Base-by-base conservation (phyloP, 2,329 filamentous ascomycete genomes). In the Paraphoma chrysanthemicola region DNA sequence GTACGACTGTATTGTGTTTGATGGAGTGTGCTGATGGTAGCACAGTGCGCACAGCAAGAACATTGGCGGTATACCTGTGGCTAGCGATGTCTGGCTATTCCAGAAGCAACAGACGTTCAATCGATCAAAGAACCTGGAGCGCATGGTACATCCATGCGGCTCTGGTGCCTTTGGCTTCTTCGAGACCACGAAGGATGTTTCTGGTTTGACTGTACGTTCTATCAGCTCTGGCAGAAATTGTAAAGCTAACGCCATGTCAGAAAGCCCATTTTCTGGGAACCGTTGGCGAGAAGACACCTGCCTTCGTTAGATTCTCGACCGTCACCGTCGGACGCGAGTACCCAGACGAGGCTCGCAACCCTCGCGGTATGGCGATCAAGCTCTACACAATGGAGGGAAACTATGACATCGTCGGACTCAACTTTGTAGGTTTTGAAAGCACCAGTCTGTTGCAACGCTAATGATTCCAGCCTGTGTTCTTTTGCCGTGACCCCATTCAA, bases 41-140 rank as follows among this genome's bases (percentile, higher is more conserved):
- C 3, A 36, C 36, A 75, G 69, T 1, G 66, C 67, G 14, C 82
- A 84, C 65, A 84, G 82, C 73, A 84, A 84, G 75, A 85, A 80
- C 3, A 74, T 83, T 31, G 82, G 82, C 0, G 83, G 82, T 4
- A 78, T 85, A 43, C 82, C 82, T 0, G 67, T 85, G 0, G 76
- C 78, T 6, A 83, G 81, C 60, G 82, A 84, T 69, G 75, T 80
- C 0, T 83, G 83, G 60, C 72, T 85, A 28, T 77, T 85, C 56
- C 82, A 85, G 44, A 84, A 84, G 70, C 82, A 85, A 69, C 82
- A 85, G 69, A 77, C 78, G 16, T 85, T 85, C 76, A 85, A 85
- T 58, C 77, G 83, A n/a, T 82, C 80, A n/a, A 84, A 84, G 71
- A 79, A 77, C 41, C 76, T 84, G 3, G 81, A 71, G 56, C 67